A percentile compares a stretch with the other conserved stretches of the same genome.
These are phyloP conservation scores for Mycosphaerelloides madeirae DNA, from an alignment of 2,329 filamentous ascomycete species.

Conservation along the genomic window DNA sequence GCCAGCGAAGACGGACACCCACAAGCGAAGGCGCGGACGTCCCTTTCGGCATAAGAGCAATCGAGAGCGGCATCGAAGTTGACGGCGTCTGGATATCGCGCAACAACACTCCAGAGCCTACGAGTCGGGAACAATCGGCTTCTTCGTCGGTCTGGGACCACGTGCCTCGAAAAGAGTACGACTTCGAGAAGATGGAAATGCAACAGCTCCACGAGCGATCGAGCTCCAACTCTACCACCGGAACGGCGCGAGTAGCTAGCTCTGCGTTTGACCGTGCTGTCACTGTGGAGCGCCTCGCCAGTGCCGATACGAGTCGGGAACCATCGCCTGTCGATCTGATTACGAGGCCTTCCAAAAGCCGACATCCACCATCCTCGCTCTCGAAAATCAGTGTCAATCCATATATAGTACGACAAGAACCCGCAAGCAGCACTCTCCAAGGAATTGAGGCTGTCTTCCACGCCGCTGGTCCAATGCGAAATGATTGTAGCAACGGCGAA, in stretches of 20 bases:
- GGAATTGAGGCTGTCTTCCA: slow-evolving; percentile 25
- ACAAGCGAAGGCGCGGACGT: slow-evolving; percentile 57
- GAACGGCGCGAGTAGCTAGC: slow-evolving; percentile 30
- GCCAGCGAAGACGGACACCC: slow-evolving; percentile 19
- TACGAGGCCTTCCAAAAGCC: slow-evolving; percentile 19
- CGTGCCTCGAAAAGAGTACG: slow-evolving; percentile 9
- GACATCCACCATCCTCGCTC: slow-evolving; percentile 34
- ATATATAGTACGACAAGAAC: slow-evolving; percentile 31
- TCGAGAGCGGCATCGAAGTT: slow-evolving; percentile 76
- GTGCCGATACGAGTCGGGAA: slow-evolving; percentile 14
- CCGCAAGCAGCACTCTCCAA: slow-evolving; percentile 30
- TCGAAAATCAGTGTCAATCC: slow-evolving; percentile 36
- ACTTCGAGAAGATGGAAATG: slow-evolving; percentile 19
- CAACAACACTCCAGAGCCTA: slow-evolving; percentile 37
- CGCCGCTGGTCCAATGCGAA: slow-evolving; percentile 23
- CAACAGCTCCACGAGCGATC: slow-evolving; percentile 4
- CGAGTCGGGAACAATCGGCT: slow-evolving; percentile 24
- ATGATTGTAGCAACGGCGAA: slow-evolving; percentile 3
- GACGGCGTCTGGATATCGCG: slow-evolving; percentile 65
- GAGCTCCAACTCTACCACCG: slow-evolving; percentile 9
- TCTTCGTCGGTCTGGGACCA: slow-evolving; percentile 18
- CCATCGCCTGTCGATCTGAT: slow-evolving; percentile 12
- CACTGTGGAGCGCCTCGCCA: slow-evolving; percentile 33
- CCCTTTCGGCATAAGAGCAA: slow-evolving; percentile 79
- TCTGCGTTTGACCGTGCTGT: slow-evolving; percentile 36